phyloP scores from a whole-genome alignment of 495 filamentous ascomycete species.

The Hypoxylon intermedium region DNA sequence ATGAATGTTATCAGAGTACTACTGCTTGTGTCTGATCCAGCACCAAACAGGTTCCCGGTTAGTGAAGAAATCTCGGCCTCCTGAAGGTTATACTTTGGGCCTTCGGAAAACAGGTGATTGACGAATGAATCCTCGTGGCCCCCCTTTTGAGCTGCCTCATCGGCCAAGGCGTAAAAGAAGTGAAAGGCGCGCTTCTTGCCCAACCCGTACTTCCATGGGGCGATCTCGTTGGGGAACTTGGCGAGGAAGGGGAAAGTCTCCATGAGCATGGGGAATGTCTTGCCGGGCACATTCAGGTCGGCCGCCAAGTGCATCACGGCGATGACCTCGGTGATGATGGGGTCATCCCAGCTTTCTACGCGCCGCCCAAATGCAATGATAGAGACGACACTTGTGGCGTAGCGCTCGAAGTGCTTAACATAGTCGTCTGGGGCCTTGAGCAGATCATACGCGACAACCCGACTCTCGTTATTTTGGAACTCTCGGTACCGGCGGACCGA shows the following conservation, averaged over 20 bases:
- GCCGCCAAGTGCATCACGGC: slow-evolving; percentile 69
- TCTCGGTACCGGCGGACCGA: slow-evolving; percentile 64
- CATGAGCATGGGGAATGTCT: slow-evolving; percentile 66
- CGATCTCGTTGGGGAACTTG: slow-evolving; percentile 61
- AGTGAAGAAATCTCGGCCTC: slow-evolving; percentile 64
- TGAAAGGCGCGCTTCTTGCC: slow-evolving; percentile 55
- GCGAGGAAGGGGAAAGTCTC: slow-evolving; percentile 66
- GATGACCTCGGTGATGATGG: slow-evolving; percentile 67
- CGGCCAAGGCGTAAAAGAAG: slow-evolving; percentile 64
- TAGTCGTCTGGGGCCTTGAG: slow-evolving; percentile 57
- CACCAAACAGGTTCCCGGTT: slow-evolving; percentile 68
- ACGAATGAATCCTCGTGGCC: slow-evolving; percentile 39
- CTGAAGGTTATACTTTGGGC: slow-evolving; percentile 57
- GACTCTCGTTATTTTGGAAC: slow-evolving; percentile 67
- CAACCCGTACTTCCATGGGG: slow-evolving; percentile 67
- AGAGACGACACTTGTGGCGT: slow-evolving; percentile 69
- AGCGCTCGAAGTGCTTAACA: slow-evolving; percentile 69
- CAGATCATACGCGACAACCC: slow-evolving; percentile 60
- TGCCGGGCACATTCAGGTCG: slow-evolving; percentile 70
- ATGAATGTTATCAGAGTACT: slow-evolving; percentile 68
- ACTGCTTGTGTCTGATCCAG: slow-evolving; percentile 71
- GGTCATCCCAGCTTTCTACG: slow-evolving; percentile 64
- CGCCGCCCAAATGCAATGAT: slow-evolving; percentile 68
- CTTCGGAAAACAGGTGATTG: slow-evolving; percentile 55
- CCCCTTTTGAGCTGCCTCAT: slow-evolving; percentile 61